Conservation (phyloP, 2,329 filamentous ascomycete species). For the Blastomyces gilchristii region DNA sequence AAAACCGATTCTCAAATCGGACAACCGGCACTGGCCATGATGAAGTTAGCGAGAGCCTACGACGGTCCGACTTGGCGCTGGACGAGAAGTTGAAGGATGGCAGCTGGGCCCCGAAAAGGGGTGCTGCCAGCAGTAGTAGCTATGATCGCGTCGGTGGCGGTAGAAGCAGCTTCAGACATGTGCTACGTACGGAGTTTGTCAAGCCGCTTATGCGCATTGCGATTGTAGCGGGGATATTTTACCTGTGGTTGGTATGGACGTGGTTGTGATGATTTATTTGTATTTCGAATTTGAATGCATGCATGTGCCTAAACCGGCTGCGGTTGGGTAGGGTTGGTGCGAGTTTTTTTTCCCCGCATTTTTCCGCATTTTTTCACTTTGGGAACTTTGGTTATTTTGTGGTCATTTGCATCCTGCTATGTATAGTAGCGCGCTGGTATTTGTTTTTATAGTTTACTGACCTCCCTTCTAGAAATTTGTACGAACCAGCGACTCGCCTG, state of each 20-base stretch:
- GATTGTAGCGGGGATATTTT: slow-evolving; percentile 54
- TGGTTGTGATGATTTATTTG: slow-evolving; percentile 35
- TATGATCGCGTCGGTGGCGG: slow-evolving; percentile 13
- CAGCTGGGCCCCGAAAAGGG: slow-evolving; percentile 9
- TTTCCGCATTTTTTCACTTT: not conserved
- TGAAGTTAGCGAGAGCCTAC: slow-evolving; percentile 30
- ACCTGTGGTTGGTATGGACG: slow-evolving; percentile 55
- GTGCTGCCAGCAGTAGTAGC: not conserved
- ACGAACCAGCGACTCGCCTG: not conserved
- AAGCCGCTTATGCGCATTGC: slow-evolving; percentile 52
- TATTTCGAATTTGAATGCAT: not conserved
- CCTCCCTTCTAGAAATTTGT: not conserved
- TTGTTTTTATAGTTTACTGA: not conserved
- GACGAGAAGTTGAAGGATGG: slow-evolving; percentile 25
- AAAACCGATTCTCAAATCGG: slow-evolving; percentile 12
- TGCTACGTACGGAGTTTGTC: slow-evolving; percentile 52
- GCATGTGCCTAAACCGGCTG: not conserved
- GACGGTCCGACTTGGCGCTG: slow-evolving; percentile 18
- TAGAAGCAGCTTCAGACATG: slow-evolving; percentile 26
- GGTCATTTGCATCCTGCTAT: not conserved
- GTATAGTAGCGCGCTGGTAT: not conserved
- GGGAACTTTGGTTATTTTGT: not conserved
- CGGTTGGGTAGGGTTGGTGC: not conserved
- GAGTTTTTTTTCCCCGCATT: not conserved
- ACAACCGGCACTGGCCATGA: slow-evolving; percentile 6